Evolutionary conservation across 495 filamentous ascomycete genomes (phyloP).

Genomic region (Lichina pygmaea): DNA sequence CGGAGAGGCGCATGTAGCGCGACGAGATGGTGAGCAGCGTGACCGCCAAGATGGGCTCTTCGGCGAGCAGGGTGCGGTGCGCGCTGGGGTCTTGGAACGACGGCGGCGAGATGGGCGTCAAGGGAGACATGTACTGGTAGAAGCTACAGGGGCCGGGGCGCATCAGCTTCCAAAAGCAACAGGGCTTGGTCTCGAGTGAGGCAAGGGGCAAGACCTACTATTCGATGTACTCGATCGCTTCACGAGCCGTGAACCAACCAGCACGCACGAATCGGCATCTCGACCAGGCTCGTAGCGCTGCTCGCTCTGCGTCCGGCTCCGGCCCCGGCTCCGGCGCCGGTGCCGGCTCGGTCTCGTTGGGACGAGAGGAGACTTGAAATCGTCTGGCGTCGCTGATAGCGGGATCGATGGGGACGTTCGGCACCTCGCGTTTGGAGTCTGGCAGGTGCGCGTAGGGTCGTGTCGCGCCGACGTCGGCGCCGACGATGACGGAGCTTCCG

Average conservation of each 20-base stretch:
- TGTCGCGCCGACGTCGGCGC: neutral
- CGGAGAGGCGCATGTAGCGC: slow-evolving; percentile 49
- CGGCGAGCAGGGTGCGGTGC: slow-evolving; percentile 50
- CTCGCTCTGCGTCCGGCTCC: slow-evolving; percentile 10
- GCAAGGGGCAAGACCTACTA: slow-evolving; percentile 28
- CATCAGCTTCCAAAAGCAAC: slow-evolving; percentile 4
- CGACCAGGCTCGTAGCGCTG: slow-evolving; percentile 60
- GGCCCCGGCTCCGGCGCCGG: slow-evolving; percentile 1
- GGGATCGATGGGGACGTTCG: neutral
- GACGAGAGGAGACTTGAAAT: slow-evolving; percentile 3
- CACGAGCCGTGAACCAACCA: slow-evolving; percentile 84
- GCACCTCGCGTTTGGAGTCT: neutral
- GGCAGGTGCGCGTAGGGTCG: neutral
- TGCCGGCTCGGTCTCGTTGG: slow-evolving; percentile 8
- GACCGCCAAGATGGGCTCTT: slow-evolving; percentile 77
- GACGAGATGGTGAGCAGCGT: slow-evolving; percentile 79
- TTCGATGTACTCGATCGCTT: slow-evolving; percentile 76
- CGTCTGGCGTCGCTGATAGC: neutral
- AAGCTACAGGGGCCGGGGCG: slow-evolving; percentile 24
- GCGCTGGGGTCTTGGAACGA: slow-evolving; percentile 49
- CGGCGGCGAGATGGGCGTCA: slow-evolving; percentile 76
- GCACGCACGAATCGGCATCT: slow-evolving; percentile 77
- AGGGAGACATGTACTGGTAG: slow-evolving; percentile 62
- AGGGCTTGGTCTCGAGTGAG: neutral
- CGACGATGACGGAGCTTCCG: slow-evolving; percentile 3